Base-by-base conservation (phyloP, 768 basidiomycete genomes). In the Amanita phalloides region DNA sequence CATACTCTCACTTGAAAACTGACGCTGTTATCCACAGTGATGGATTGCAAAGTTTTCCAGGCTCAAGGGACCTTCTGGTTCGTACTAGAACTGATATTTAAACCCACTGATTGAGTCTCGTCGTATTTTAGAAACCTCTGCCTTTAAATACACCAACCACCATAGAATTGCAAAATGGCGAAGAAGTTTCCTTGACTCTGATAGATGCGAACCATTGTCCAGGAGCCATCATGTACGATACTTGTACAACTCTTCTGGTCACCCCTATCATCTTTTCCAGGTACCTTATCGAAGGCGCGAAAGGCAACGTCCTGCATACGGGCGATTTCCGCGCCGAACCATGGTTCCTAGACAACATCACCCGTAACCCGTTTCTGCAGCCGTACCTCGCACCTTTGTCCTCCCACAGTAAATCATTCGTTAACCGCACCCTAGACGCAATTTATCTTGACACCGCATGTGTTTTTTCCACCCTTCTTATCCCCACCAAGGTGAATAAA, bases 121-220 rank as follows among this genome's bases (percentile, higher is more conserved):
- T 36, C 38, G 14, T 17, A 33, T 7, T 37, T 4, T 59, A 90
- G 87, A 74, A 70, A 59, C 58, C 77, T 1, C 57, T 87, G 41
- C 77, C 80, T 0, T 60, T 87, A 48, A 73, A 90, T 53, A 74
- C 73, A 2, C 89, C 91, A 0, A 85, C 79, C 0, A 53, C 62
- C 30, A 71, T 84, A 28, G 77, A 82, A 33, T 63, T 94, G 14
- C 75, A 72, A 3, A 67, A 74, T 21, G 68, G 68, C 6, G 77
- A 83, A 57, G 64, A 62, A 3, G 84, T 95, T 8, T 81, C 74
- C 0, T 74, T 96, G 52, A 94, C 91, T 0, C 73, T 87, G 8
- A 65, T 96, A 6, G 89, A 94, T 60, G 94, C 94, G 0, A 96
- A 96, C 60, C 94, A 97, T 63, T 96, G 93, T 62, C 94, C 91